Base-by-base conservation (phyloP, 1,284 basidiomycete genomes). In the Anthracocystis walkeri region DNA sequence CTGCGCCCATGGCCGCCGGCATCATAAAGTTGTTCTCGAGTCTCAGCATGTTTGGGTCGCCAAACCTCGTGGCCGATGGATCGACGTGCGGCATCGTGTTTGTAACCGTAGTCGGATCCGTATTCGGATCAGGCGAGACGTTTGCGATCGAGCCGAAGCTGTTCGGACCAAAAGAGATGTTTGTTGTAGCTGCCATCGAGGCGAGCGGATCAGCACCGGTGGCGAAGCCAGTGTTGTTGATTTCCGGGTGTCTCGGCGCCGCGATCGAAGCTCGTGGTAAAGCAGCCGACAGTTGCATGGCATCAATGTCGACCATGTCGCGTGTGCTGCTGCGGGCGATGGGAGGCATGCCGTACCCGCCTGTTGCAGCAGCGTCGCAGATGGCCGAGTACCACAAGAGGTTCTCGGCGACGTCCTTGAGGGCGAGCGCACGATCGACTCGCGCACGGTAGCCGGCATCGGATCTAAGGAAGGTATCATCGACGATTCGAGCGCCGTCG, bases 361-460 rank as follows among this genome's bases (percentile, higher is more conserved):
- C 64, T 1, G 71, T 54, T 2, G 58, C 48, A 25, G 66, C 71
- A 49, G 71, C 49, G 41, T 74, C 71, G 56, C 71, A 74, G 27
- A 74, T 61, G 33, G 62, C 59, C 46, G 71, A 74, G 42, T 74
- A 74, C 71, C 71, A 74, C 12, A 74, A 50, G 31, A 74, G 42
- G 42, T 59, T 74, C 20, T 74, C 71, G 8, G 71, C 62, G 18
- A 74, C 66, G 18, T 63, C 65, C 29, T 55, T 69, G 16, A 74
- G 59, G 11, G 71, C 71, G 20, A 65, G 58, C 1, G 71, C 61
- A 20, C 65, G 66, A 25, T 69, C 65, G 6, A 69, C 52, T 1
- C 61, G 58, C 18, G 54, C 50, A 23, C 71, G 65, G 18, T 65
- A 74, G 20, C 25, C 57, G 11, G 65, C 62, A 35, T 74, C 63